phyloP scores from a whole-genome alignment of 352 stramenopile genomes.

The Globisporangium apiculatum region DNA sequence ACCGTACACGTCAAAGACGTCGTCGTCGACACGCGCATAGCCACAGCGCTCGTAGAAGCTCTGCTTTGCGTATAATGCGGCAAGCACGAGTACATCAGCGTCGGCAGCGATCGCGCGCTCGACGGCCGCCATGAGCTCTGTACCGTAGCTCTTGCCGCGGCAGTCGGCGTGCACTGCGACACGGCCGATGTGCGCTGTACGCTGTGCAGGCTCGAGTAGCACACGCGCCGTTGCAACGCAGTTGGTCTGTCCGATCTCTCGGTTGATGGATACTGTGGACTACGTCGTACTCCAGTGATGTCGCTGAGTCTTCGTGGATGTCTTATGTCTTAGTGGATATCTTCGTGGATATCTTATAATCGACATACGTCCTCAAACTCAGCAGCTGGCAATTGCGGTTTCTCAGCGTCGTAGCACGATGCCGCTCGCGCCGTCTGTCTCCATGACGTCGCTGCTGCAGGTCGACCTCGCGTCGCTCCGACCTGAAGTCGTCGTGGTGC shows the following conservation, averaged over 20 bases:
- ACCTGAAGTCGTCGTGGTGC: slow-evolving; percentile 17
- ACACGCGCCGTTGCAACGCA: background rate
- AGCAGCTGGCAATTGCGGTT: no score
- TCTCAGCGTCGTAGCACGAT: slow-evolving; percentile 4
- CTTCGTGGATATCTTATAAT: no score
- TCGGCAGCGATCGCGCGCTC: background rate
- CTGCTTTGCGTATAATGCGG: no score
- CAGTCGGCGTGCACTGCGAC: background rate
- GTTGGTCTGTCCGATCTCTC: background rate
- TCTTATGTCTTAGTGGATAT: no score
- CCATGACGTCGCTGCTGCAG: slow-evolving; percentile 25
- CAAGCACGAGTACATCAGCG: no score
- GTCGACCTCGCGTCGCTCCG: slow-evolving; percentile 20
- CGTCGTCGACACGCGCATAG: no score
- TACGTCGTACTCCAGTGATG: no score
- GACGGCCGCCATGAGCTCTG: background rate
- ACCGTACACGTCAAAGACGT: no score
- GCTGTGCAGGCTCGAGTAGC: background rate
- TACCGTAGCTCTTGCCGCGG: background rate
- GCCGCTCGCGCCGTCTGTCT: slow-evolving; percentile 8
- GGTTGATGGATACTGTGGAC: no score
- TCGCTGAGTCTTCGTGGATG: no score
- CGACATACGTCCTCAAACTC: no score
- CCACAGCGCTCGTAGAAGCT: no score
- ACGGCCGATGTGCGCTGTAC: background rate